Conservation (phyloP, 306 rosid genomes). For the Benincasa hispida region DNA sequence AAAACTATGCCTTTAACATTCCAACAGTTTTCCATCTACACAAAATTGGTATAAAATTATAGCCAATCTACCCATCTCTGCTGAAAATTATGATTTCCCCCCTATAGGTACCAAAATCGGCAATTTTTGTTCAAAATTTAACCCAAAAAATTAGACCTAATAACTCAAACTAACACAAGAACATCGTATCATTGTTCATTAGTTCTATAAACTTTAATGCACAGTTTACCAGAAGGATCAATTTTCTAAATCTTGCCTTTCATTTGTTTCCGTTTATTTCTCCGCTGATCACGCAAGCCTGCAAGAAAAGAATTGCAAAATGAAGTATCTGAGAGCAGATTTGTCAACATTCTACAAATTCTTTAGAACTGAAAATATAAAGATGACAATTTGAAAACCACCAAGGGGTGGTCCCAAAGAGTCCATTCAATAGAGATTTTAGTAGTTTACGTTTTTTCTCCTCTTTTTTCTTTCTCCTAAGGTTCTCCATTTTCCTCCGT, state of each 20-base stretch:
- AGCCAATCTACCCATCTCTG: background rate
- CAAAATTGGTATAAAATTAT: background rate
- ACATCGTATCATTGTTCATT: background rate
- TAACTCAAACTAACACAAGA: background rate
- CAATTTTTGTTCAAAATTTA: background rate
- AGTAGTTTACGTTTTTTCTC: constrained; percentile 57
- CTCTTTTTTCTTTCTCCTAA: constrained; percentile 58
- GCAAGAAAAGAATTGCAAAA: constrained; percentile 6
- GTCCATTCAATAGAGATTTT: background rate
- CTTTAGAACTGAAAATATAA: background rate
- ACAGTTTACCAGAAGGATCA: background rate
- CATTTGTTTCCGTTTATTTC: constrained; percentile 44
- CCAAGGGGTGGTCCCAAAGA: background rate
- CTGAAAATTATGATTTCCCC: background rate
- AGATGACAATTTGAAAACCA: background rate
- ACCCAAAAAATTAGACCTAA: background rate
- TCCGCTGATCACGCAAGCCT: constrained; percentile 66
- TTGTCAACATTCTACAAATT: background rate
- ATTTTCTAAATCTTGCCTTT: constrained; percentile 13
- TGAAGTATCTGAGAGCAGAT: background rate
- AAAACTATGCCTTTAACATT: background rate
- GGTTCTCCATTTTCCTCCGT: constrained; percentile 32
- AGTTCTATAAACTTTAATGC: background rate
- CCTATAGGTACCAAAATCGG: background rate
- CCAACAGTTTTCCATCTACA: background rate